Evolutionary conservation across 2,329 filamentous ascomycete genomes (phyloP).

Genomic region (Exophiala spinifera): DNA sequence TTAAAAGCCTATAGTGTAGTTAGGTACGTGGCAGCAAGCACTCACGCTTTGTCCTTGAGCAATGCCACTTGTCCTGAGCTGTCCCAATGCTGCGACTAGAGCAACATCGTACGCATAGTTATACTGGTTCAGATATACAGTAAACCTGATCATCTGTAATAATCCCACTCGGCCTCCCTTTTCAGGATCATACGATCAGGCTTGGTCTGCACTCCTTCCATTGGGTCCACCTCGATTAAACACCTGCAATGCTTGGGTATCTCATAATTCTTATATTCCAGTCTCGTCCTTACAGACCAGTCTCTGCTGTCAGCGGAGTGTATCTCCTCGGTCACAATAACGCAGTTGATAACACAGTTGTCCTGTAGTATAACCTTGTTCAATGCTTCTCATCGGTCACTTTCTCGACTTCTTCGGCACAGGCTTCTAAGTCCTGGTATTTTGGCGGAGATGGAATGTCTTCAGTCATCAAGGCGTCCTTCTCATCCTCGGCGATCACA

Average conservation of each 20-base stretch:
- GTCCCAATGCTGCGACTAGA: too few relatives aligned
- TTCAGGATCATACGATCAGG: not conserved
- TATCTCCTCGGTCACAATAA: not conserved
- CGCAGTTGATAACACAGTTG: too few relatives aligned
- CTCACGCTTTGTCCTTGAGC: too few relatives aligned
- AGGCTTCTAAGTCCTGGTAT: slow-evolving; percentile 31
- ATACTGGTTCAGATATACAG: too few relatives aligned
- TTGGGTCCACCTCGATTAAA: slow-evolving; percentile 1
- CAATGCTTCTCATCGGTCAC: slow-evolving; percentile 27
- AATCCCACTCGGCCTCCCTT: too few relatives aligned
- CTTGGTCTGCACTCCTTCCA: not conserved
- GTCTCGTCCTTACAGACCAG: too few relatives aligned
- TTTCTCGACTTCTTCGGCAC: slow-evolving; percentile 10
- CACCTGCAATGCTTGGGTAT: slow-evolving; percentile 23
- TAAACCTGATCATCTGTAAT: too few relatives aligned
- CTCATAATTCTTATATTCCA: not conserved
- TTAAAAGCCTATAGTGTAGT: too few relatives aligned
- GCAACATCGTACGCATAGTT: too few relatives aligned
- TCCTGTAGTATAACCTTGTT: too few relatives aligned
- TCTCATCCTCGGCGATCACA: slow-evolving; percentile 34
- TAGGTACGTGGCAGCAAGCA: too few relatives aligned
- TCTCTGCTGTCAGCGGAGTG: not conserved
- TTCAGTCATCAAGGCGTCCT: slow-evolving; percentile 39
- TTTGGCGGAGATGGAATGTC: slow-evolving; percentile 39
- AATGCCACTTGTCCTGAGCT: too few relatives aligned